Evolutionary conservation across 345 rosid genomes (phyloP).

Genomic region (Corchorus olitorius): DNA sequence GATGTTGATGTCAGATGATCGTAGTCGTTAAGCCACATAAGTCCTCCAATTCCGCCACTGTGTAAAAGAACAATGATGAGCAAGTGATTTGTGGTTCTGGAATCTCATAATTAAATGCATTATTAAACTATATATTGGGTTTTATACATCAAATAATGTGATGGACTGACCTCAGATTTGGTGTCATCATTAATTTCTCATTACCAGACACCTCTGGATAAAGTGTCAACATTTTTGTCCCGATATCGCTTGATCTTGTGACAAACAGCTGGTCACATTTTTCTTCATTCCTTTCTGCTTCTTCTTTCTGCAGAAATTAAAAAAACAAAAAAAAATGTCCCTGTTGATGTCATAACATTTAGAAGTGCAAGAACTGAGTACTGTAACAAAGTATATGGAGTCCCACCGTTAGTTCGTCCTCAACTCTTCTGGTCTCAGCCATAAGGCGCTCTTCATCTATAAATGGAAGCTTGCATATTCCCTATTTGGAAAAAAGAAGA

Average conservation of each 20-base stretch:
- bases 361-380: neutral
- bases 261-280: slow-evolving; percentile 17
- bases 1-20: neutral
- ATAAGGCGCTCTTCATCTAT: slow-evolving; percentile 29
- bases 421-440: slow-evolving; percentile 7
- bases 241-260: slow-evolving; percentile 13
- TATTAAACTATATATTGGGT: too few relatives aligned
- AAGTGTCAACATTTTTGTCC: neutral
- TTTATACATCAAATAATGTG: neutral
- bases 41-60: slow-evolving; percentile 28
- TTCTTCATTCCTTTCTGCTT: slow-evolving; percentile 19
- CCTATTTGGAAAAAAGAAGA: slow-evolving; percentile 20
- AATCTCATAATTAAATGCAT: neutral
- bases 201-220: neutral
- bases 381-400: too few relatives aligned
- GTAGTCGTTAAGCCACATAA: neutral
- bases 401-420: slow-evolving; percentile 27
- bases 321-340: neutral
- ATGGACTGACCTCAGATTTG: slow-evolving; percentile 10
- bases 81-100: neutral
- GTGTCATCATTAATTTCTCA: neutral
- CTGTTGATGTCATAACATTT: neutral
- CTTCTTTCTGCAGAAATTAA: neutral
- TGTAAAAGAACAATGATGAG: neutral
- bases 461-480: slow-evolving; percentile 33